phyloP scores from a whole-genome alignment of 306 rosid genomes.

The Malus domestica region ASM211411v1 NC_041805.1:29837001-29837500 shows the following conservation, averaged over 20 bases:
- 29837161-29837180: constrained; percentile 68
- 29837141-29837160: constrained; percentile 55
- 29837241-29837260: constrained; percentile 73
- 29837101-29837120: constrained; percentile 72
- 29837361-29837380: constrained; percentile 81
- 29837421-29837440: constrained; percentile 75
- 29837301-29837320: constrained; percentile 21
- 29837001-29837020: constrained; percentile 64
- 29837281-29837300: constrained; percentile 31
- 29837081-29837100: constrained; percentile 86
- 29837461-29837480: constrained; percentile 78
- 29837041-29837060: constrained; percentile 2
- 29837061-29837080: constrained; percentile 14
- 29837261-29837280: constrained; percentile 67
- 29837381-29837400: constrained; percentile 60
- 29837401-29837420: constrained; percentile 71
- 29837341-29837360: not conserved
- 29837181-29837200: constrained; percentile 55
- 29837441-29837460: constrained; percentile 71
- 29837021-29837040: constrained; percentile 14
- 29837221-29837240: constrained; percentile 86
- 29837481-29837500: constrained; percentile 81
- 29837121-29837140: constrained; percentile 39
- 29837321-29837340: constrained; percentile 16
- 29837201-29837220: constrained; percentile 83